Evolutionary conservation across 1,284 basidiomycete species (phyloP).

Genomic region (Retiboletus flavoniger): DNA sequence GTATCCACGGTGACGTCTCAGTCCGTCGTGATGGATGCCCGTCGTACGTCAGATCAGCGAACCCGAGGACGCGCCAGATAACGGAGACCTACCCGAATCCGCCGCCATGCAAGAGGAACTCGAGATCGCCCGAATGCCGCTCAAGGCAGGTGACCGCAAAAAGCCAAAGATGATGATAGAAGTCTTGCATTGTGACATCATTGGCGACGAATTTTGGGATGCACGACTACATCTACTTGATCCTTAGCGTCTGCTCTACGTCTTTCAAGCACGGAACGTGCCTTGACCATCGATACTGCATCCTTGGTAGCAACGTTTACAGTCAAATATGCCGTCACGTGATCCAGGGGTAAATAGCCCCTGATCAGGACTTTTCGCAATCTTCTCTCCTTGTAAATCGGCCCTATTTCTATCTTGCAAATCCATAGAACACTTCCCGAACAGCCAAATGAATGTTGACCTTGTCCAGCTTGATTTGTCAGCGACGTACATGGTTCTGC

Average conservation of each 20-base stretch:
- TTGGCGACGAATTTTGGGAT: constrained; percentile 79
- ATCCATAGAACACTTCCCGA: background rate
- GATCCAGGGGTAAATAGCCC: too few relatives aligned
- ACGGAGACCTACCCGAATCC: background rate
- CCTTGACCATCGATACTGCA: background rate
- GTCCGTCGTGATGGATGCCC: background rate
- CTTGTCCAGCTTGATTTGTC: too few relatives aligned
- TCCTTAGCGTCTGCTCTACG: constrained; percentile 19
- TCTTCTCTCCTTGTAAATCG: too few relatives aligned
- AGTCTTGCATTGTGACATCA: constrained; percentile 80
- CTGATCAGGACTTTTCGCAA: too few relatives aligned
- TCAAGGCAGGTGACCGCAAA: constrained; percentile 35
- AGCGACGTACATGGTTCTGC: background rate
- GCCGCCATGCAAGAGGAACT: background rate
- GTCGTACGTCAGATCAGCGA: constrained; percentile 4
- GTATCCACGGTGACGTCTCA: background rate
- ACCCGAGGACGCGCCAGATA: background rate
- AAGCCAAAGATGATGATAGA: constrained; percentile 45
- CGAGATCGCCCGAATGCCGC: background rate
- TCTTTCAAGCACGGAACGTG: too few relatives aligned
- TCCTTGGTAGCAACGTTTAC: too few relatives aligned
- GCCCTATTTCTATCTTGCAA: background rate
- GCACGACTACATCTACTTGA: constrained; percentile 47
- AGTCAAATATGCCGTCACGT: background rate
- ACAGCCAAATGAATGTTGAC: background rate